A percentile compares a stretch with the other conserved stretches of the same genome.
Evolutionary conservation across 2,329 filamentous ascomycete species (phyloP).

Genomic region (Fusarium equiseti): DNA sequence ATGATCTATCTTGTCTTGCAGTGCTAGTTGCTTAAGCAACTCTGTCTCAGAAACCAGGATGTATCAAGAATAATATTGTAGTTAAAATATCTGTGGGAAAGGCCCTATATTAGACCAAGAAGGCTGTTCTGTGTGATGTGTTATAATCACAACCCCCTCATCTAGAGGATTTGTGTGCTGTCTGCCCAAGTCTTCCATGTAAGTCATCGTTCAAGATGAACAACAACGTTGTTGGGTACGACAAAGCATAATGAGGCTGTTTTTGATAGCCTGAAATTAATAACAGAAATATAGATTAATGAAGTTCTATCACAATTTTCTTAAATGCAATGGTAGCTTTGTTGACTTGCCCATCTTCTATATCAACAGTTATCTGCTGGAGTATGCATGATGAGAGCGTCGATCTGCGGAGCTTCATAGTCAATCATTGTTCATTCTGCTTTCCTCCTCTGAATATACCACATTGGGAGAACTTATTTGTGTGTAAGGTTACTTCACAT

Average conservation of each 20-base stretch:
- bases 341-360: not conserved
- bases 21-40: not conserved
- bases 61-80: not conserved
- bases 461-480: not conserved
- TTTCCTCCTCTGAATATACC: not conserved
- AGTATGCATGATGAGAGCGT: not conserved
- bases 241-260: rapidly evolving
- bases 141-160: not conserved
- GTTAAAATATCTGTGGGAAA: not conserved
- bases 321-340: not conserved
- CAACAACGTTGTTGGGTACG: not conserved
- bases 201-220: not conserved
- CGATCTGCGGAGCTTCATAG: not conserved
- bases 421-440: rapidly evolving
- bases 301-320: not conserved
- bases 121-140: not conserved
- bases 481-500: no score
- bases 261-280: rapidly evolving
- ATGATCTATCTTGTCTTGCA: not conserved
- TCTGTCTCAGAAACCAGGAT: not conserved
- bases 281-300: rapidly evolving
- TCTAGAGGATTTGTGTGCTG: not conserved
- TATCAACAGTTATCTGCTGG: not conserved
- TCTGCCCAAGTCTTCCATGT: not conserved
- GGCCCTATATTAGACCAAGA: not conserved